Conservation (phyloP, 2,329 filamentous ascomycete species). For the Fusarium staphyleae region DNA sequence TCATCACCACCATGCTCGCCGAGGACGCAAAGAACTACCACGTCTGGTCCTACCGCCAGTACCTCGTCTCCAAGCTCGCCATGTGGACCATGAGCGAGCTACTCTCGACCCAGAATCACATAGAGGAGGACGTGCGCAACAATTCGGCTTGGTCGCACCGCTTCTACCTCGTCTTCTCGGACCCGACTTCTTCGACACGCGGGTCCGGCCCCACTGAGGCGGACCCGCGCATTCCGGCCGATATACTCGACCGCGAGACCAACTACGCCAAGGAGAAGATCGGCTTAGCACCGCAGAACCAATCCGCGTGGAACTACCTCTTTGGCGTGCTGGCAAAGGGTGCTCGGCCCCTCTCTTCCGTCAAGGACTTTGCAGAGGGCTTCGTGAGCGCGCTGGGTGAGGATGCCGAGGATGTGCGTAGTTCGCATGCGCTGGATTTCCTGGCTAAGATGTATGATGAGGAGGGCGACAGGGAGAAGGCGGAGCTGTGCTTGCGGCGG, state of each 20-base stretch:
- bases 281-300: constrained; percentile 85
- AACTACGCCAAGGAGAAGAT: constrained; percentile 77
- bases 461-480: constrained; percentile 64
- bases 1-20: constrained; percentile 80
- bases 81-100: constrained; percentile 77
- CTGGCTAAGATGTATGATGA: constrained; percentile 72
- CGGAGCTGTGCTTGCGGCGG: constrained; percentile 73
- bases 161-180: constrained; percentile 87
- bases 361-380: constrained; percentile 57
- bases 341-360: constrained; percentile 55
- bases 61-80: constrained; percentile 68
- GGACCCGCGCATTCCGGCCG: constrained; percentile 65
- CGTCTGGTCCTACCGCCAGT: constrained; percentile 94
- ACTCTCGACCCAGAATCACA: constrained; percentile 72
- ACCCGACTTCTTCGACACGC: constrained; percentile 59
- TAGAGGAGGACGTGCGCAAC: constrained; percentile 85
- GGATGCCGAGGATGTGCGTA: constrained; percentile 60
- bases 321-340: constrained; percentile 76
- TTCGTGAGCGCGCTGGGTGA: constrained; percentile 59
- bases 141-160: constrained; percentile 98
- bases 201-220: constrained; percentile 57
- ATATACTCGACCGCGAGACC: constrained; percentile 76
- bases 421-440: constrained; percentile 74
- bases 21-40: constrained; percentile 97
- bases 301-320: constrained; percentile 93